A percentile compares a stretch with the other conserved stretches of the same genome.
Conservation (phyloP, 2,329 filamentous ascomycete genomes). For the Endoconidiophora laricicola region DNA sequence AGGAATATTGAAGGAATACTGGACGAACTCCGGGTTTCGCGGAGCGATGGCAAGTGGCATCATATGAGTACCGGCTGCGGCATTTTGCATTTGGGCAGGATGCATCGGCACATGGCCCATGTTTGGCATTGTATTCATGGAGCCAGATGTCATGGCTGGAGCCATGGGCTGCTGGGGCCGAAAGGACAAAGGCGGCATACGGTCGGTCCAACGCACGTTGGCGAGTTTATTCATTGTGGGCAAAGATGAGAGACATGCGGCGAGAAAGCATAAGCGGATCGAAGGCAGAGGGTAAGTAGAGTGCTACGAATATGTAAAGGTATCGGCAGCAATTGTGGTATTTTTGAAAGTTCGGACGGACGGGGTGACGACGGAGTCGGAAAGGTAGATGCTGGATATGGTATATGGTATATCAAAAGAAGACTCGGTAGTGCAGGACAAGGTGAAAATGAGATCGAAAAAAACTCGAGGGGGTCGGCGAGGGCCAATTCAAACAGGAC, state of each 20-base stretch:
- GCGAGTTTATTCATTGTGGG: slow-evolving; percentile 52
- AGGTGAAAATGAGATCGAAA: slow-evolving; percentile 15
- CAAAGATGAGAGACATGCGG: slow-evolving; percentile 9
- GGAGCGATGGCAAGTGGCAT: slow-evolving; percentile 10
- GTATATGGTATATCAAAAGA: not conserved
- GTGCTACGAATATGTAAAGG: not conserved
- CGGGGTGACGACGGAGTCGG: slow-evolving; percentile 9
- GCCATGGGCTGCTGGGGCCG: slow-evolving; percentile 10
- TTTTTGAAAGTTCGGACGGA: not conserved
- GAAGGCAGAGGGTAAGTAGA: not conserved
- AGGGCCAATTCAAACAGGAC: not conserved
- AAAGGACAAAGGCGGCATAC: slow-evolving; percentile 27
- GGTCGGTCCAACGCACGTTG: slow-evolving; percentile 56
- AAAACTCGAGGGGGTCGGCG: slow-evolving; percentile 3
- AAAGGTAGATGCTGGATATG: not conserved
- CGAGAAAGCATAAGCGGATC: slow-evolving; percentile 1
- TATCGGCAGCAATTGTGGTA: not conserved
- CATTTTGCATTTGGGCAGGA: slow-evolving; percentile 21
- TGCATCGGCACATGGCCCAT: slow-evolving; percentile 23
- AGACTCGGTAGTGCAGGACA: slow-evolving; percentile 13
- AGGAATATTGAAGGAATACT: slow-evolving; percentile 93
- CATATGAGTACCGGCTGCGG: slow-evolving; percentile 6
- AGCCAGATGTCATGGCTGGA: slow-evolving; percentile 3
- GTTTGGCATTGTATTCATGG: slow-evolving; percentile 10
- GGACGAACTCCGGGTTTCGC: slow-evolving; percentile 28